Conservation (phyloP, 306 rosid species). For the Carpinus viminea region DNA sequence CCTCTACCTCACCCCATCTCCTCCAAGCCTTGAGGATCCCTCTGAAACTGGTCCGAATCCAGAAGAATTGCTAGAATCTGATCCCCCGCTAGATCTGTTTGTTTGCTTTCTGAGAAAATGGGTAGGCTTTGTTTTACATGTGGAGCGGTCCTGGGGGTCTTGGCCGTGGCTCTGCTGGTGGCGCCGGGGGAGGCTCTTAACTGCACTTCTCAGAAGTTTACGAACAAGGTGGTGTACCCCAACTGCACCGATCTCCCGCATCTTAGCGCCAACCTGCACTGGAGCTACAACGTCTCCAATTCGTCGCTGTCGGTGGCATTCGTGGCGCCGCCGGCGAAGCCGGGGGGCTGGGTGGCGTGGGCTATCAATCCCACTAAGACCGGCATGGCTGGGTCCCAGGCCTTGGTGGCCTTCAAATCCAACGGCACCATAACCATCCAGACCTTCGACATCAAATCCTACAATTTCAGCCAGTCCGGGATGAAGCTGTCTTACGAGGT, state of each 20-base stretch:
- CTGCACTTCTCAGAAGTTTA: constrained; percentile 49
- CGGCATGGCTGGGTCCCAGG: constrained; percentile 59
- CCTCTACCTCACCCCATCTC: not conserved
- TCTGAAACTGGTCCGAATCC: too few relatives aligned
- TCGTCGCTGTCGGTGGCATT: constrained; percentile 63
- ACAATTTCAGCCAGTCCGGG: not conserved
- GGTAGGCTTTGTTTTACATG: constrained; percentile 13
- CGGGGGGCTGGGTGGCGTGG: constrained; percentile 76
- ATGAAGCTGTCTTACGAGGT: constrained; percentile 35
- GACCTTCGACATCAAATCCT: constrained; percentile 42
- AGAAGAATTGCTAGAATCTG: too few relatives aligned
- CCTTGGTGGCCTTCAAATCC: constrained; percentile 47
- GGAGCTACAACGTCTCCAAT: constrained; percentile 54
- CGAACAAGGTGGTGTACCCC: constrained; percentile 32
- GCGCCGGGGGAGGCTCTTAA: constrained; percentile 34
- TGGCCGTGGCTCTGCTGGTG: constrained; percentile 15
- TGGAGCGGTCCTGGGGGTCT: constrained; percentile 13
- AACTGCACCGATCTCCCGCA: constrained; percentile 57
- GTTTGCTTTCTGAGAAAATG: constrained; percentile 4
- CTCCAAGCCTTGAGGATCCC: not conserved
- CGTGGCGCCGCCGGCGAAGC: constrained; percentile 28
- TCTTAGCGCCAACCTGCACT: constrained; percentile 55
- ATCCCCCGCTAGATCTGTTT: too few relatives aligned
- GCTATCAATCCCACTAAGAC: constrained; percentile 54
- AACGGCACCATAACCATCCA: constrained; percentile 9